phyloP scores from a whole-genome alignment of 129 eudicot species.

The Helichrysum umbraculigerum region DNA sequence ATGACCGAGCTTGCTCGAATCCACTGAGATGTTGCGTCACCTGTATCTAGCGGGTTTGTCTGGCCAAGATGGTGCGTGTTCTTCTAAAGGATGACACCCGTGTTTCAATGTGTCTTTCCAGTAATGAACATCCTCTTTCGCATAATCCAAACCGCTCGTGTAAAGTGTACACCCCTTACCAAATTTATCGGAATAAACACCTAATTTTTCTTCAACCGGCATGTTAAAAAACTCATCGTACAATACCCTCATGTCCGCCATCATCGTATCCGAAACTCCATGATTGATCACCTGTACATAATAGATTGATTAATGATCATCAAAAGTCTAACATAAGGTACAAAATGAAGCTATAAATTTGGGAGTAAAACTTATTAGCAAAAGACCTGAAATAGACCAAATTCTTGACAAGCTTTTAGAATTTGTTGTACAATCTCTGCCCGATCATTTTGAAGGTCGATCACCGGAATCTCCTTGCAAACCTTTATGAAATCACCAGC shows the following conservation, averaged over 20 bases:
- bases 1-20: not conserved
- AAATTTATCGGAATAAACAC: conserved; percentile 26
- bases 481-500: conserved; percentile 26
- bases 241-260: conserved; percentile 37
- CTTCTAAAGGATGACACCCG: conserved; percentile 41
- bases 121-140: conserved; percentile 36
- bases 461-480: conserved; percentile 46
- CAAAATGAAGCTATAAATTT: not conserved
- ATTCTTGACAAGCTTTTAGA: conserved; percentile 44
- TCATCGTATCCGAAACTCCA: conserved; percentile 35
- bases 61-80: conserved; percentile 38
- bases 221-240: conserved; percentile 48
- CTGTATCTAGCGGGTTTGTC: conserved; percentile 43
- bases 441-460: conserved; percentile 31
- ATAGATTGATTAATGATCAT: not conserved
- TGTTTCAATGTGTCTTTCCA: conserved; percentile 54
- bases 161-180: conserved; percentile 35
- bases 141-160: conserved; percentile 34
- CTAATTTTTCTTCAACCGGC: conserved; percentile 37
- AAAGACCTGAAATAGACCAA: conserved; percentile 56
- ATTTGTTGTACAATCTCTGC: conserved; percentile 33
- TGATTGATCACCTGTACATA: conserved; percentile 44
- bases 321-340: not conserved
- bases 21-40: not conserved
- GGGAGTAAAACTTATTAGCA: not conserved